Base-by-base conservation (phyloP, 352 stramenopile genomes). In the Globisporangium parvum region DNA sequence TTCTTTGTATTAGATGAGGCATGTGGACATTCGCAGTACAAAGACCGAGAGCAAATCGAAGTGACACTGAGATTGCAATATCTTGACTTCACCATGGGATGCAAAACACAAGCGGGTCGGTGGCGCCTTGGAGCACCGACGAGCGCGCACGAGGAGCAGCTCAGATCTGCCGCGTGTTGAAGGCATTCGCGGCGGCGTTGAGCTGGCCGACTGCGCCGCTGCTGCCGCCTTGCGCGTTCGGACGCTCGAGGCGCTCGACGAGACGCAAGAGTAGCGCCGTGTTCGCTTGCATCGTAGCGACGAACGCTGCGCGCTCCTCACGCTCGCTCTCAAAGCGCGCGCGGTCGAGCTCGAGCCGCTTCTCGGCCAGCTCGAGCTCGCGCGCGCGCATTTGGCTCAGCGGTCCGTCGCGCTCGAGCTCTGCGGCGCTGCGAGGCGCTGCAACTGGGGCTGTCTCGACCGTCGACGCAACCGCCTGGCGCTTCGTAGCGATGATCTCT, bases 311-410 rank as follows among this genome's bases (percentile, higher is more conserved):
- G 8, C 54, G 54, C 35, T 60, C 54, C 20, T 60, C 54, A 1
- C 54, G 54, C 46, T 60, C 54, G 37, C 47, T 60, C 35, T 60
- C 54, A 17, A 54, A 54, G 24, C 46, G 54, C 11, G 37, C 39
- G 35, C 54, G 54, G 23, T 60, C 54, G 23, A 60, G 46, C 46
- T 60, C 54, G 23, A 60, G 54, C 11, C 54, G 54, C 20, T 47
- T 37, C 54, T 60, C 54, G 2, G 46, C 45, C 10, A 60, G 6
- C 17, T 60, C 54, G 3, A 60, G 35, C 47, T 60, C 54, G 3
- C 54, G 45, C 18, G 46, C 46, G 14, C 51, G 51, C 35, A 60
- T 35, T 17, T 26, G 54, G 20, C 23, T 60, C 46, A 33, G 24
- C 6, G 47, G 26, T 3, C n/a, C 6, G 33, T 44, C 51, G 51